Evolutionary conservation across 2,329 filamentous ascomycete genomes (phyloP).

Genomic region (Phoma herbarum): DNA sequence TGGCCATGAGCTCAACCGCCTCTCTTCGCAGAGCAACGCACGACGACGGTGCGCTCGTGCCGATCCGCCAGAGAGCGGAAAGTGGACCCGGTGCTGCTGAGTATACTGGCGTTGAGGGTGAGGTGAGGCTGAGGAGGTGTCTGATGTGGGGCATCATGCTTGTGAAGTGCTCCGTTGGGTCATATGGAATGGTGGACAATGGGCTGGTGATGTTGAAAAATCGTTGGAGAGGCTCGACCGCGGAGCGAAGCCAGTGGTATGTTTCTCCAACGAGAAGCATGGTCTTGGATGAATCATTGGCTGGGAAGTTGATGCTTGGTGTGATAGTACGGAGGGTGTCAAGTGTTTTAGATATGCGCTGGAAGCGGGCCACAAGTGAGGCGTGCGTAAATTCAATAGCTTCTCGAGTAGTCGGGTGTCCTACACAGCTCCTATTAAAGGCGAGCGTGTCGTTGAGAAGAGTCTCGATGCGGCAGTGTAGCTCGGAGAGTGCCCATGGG

Average conservation of each 20-base stretch:
- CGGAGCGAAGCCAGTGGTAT: slow-evolving; percentile 26
- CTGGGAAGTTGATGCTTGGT: slow-evolving; percentile 4
- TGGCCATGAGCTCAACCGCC: slow-evolving; percentile 38
- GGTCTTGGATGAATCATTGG: slow-evolving; percentile 17
- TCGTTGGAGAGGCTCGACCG: slow-evolving; percentile 19
- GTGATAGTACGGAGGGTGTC: slow-evolving; percentile 12
- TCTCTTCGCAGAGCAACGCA: slow-evolving; percentile 33
- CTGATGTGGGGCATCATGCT: slow-evolving; percentile 31
- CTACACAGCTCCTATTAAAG: slow-evolving; percentile 34
- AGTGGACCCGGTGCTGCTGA: slow-evolving; percentile 36
- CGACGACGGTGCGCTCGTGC: slow-evolving; percentile 30
- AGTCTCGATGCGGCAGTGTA: slow-evolving; percentile 34
- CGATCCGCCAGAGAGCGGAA: slow-evolving; percentile 40
- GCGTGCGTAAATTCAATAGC: slow-evolving; percentile 18
- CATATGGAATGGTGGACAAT: slow-evolving; percentile 28
- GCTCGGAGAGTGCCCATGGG: slow-evolving; percentile 17
- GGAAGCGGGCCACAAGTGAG: slow-evolving; percentile 21
- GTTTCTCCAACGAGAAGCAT: slow-evolving; percentile 26
- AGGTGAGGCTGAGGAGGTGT: slow-evolving; percentile 17
- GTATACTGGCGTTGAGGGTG: slow-evolving; percentile 35
- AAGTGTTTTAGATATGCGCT: slow-evolving; percentile 16
- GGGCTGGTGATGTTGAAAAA: slow-evolving; percentile 24
- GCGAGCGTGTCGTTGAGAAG: slow-evolving; percentile 37
- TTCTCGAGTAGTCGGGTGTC: slow-evolving; percentile 25
- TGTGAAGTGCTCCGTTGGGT: slow-evolving; percentile 26